Evolutionary conservation across 108 stramenopile species (phyloP).

Genomic region (Craspedostauros australis): DNA sequence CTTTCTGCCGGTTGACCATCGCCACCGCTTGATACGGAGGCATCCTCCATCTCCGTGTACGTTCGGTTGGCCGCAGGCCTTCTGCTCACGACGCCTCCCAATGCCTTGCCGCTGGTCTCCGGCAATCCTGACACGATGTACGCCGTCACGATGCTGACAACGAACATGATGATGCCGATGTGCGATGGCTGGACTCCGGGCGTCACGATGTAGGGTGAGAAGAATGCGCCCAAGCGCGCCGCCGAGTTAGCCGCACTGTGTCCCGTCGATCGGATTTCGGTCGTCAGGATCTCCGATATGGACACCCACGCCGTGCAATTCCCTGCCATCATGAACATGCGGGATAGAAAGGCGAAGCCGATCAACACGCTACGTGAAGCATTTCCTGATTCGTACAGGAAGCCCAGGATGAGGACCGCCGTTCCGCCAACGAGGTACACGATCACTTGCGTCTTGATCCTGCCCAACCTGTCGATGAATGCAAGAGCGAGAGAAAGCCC

Average conservation of each 20-base stretch:
- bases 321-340: conserved; percentile 20
- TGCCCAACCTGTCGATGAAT: conserved; percentile 34
- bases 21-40: too few relatives aligned
- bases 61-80: too few relatives aligned
- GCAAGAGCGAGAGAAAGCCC: conserved; percentile 29
- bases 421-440: conserved; percentile 38
- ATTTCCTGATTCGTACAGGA: conserved; percentile 1
- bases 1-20: too few relatives aligned
- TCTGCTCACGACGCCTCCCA: too few relatives aligned
- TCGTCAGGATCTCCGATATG: conserved; percentile 62
- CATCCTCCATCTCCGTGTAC: too few relatives aligned
- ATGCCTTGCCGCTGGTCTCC: conserved; percentile 26
- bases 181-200: conserved; percentile 23
- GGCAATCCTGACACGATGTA: conserved; percentile 7
- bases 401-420: conserved; percentile 16
- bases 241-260: conserved; percentile 76
- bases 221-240: conserved; percentile 57
- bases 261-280: conserved; percentile 66
- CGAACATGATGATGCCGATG: conserved; percentile 28
- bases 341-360: background rate
- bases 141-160: conserved; percentile 17
- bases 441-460: conserved; percentile 27
- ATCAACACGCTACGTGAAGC: conserved; percentile 1
- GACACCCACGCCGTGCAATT: conserved; percentile 51
- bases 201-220: conserved; percentile 53